A percentile compares a stretch with the other conserved stretches of the same genome.
Evolutionary conservation across 208 protist species (phyloP).

Genomic region (Crithidia fasciculata): DNA sequence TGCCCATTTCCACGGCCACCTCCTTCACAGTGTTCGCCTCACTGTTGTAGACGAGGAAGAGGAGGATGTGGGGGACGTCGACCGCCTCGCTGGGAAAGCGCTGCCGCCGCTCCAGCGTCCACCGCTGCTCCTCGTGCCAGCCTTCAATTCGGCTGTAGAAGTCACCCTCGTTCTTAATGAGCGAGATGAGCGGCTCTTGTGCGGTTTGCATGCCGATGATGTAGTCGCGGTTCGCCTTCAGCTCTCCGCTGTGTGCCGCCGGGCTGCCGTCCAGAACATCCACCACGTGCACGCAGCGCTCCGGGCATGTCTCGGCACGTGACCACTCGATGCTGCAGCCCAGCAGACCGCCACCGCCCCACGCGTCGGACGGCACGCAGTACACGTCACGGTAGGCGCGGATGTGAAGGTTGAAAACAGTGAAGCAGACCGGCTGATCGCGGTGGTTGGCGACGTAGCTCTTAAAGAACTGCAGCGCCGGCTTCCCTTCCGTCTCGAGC

Average conservation of each 20-base stretch:
- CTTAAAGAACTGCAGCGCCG: constrained; percentile 58
- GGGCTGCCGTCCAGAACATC: constrained; percentile 66
- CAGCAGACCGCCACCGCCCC: constrained; percentile 68
- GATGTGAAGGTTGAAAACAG: constrained; percentile 71
- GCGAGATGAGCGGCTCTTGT: constrained; percentile 60
- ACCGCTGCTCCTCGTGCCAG: constrained; percentile 64
- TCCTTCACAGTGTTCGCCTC: constrained; percentile 73
- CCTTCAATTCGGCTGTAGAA: constrained; percentile 67
- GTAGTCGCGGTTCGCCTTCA: constrained; percentile 73
- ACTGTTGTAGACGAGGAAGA: constrained; percentile 81
- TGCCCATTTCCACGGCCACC: constrained; percentile 71
- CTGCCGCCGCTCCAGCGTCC: constrained; percentile 32
- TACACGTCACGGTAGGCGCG: constrained; percentile 67
- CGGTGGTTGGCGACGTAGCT: constrained; percentile 49
- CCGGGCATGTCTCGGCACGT: constrained; percentile 27
- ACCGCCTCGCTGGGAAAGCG: constrained; percentile 23
- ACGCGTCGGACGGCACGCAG: constrained; percentile 31
- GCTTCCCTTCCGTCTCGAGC: constrained; percentile 23
- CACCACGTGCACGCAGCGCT: constrained; percentile 71
- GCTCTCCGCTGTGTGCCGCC: constrained; percentile 43
- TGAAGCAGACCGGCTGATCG: constrained; percentile 53
- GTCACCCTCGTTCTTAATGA: constrained; percentile 69
- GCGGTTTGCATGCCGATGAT: constrained; percentile 87
- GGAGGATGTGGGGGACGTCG: constrained; percentile 47
- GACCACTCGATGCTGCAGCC: constrained; percentile 90